phyloP scores from a whole-genome alignment of 805 yeast species.

The Suhomyces tanzawaensis region DNA sequence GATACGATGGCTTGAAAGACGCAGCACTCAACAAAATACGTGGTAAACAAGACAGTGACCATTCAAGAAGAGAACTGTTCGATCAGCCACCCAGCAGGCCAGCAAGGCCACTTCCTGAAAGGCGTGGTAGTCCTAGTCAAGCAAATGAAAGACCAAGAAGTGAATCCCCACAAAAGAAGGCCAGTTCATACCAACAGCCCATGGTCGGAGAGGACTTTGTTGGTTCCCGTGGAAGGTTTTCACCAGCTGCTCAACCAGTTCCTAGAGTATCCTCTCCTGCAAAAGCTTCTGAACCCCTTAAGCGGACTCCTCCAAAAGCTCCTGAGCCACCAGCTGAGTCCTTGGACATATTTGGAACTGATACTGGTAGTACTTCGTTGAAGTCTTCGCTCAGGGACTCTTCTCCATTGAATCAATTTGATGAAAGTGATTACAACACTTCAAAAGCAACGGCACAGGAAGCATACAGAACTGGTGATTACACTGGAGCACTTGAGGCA shows the following conservation, averaged over 20 bases:
- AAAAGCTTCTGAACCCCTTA: not conserved
- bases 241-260: not conserved
- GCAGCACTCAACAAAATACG: slow-evolving; percentile 12
- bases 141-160: not conserved
- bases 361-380: slow-evolving; percentile 1
- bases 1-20: slow-evolving; percentile 18
- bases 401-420: slow-evolving; percentile 35
- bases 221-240: not conserved
- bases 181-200: no score
- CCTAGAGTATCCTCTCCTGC: not conserved
- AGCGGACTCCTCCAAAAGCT: not conserved
- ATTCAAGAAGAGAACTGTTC: not conserved
- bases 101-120: not conserved
- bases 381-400: slow-evolving; percentile 10
- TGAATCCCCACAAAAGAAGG: no score
- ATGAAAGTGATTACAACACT: slow-evolving; percentile 44
- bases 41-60: not conserved
- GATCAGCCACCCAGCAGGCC: not conserved
- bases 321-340: slow-evolving; percentile 20
- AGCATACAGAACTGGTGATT: slow-evolving; percentile 81
- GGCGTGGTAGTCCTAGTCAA: not conserved
- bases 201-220: no score
- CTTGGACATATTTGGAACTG: slow-evolving; percentile 21
- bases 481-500: slow-evolving; percentile 56
- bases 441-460: slow-evolving; percentile 56